Percentiles rank a stretch among this genome's conserved stretches.
Evolutionary conservation across 306 rosid genomes (phyloP).

Genomic region (Quillaja saponaria): DNA sequence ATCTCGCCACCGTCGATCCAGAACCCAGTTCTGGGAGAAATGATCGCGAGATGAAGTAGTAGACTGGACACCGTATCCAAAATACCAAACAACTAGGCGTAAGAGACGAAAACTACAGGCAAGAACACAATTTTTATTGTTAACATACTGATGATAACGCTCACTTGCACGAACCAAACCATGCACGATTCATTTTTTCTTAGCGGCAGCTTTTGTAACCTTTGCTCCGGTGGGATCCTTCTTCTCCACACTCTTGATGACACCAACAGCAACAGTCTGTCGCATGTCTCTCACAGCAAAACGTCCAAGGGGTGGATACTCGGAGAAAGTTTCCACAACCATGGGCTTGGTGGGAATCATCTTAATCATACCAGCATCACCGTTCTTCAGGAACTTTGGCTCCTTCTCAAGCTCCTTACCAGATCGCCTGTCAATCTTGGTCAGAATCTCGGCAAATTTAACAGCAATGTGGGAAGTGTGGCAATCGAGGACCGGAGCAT

Average conservation of each 20-base stretch:
- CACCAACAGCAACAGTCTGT: constrained; percentile 66
- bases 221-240: constrained; percentile 59
- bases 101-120: not conserved
- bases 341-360: constrained; percentile 64
- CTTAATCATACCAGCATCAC: constrained; percentile 58
- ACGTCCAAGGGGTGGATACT: constrained; percentile 60
- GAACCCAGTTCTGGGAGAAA: constrained; percentile 57
- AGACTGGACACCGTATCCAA: constrained; percentile 17
- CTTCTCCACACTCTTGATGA: constrained; percentile 62
- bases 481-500: constrained; percentile 60
- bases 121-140: constrained; percentile 34
- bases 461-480: constrained; percentile 67
- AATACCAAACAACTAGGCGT: not conserved
- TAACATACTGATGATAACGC: not conserved
- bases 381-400: constrained; percentile 64
- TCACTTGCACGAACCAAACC: not conserved
- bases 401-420: constrained; percentile 68
- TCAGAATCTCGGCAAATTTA: constrained; percentile 51
- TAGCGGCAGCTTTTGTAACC: constrained; percentile 56
- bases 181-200: constrained; percentile 58
- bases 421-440: constrained; percentile 70
- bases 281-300: constrained; percentile 68
- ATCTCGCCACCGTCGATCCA: constrained; percentile 52
- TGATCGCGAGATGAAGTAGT: constrained; percentile 28
- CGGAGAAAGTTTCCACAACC: constrained; percentile 65